Base-by-base conservation (phyloP, 164 flowering plant species). In the Cinnamomum chago region DNA sequence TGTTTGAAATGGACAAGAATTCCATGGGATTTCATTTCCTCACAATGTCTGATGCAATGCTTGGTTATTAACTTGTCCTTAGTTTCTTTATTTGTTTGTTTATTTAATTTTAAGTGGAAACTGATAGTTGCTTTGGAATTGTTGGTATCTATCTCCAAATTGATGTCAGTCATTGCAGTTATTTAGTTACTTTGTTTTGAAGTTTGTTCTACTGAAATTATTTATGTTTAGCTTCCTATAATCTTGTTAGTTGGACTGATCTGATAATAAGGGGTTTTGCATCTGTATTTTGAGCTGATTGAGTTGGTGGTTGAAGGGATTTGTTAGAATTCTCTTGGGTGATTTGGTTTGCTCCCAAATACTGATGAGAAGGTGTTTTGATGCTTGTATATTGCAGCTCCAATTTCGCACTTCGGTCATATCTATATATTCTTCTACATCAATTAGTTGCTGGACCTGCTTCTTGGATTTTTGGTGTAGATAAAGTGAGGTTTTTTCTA, bases 391-490 rank as follows among this genome's bases (percentile, higher is more conserved):
- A 14, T 68, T 86, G 88, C 95, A 94, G 98, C 79, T 91, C 98
- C 70, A 84, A 91, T 78, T 94, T 90, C 84, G 98, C 97, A 6
- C 90, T 93, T 65, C 85, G 98, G 55, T 95, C 97, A 30, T 93
- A 93, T 80, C 80, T 95, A 5, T 95, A 95, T 81, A 72, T 93
- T 81, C 74, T 89, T 68, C 87, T 95, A 76, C 99, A 95, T 78
- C 89, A 86, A 72, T 74, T 95, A 67, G 95, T 88, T 33, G 98
- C 89, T 23, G 78, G 83, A 75, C 99, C 99, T 47, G 95, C 97
- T 79, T 89, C 97, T 24, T 89, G 91, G 96, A 73, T 85, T 79
- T 89, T 86, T 76, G 74, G 70, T 70, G 96, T 85, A 33, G 98
- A 93, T 50, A 95, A 93, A 58, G 99, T 95, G 81, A 84, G 90